phyloP scores from a whole-genome alignment of 371 early-diverging fungal genomes.

The Mucor lusitanicus region DNA sequence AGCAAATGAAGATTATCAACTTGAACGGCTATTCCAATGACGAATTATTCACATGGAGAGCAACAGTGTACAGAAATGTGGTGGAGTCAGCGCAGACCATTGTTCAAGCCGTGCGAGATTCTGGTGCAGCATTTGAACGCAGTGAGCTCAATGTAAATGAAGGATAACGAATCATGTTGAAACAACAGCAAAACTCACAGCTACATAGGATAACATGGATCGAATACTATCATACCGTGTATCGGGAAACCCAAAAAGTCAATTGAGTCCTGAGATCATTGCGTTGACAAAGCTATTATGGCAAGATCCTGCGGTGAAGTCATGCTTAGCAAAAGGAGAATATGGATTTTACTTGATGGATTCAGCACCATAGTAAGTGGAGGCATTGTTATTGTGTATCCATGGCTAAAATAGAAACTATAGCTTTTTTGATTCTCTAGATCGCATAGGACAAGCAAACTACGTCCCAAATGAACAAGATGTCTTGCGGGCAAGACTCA shows the following conservation, averaged over 20 bases:
- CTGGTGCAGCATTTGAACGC: constrained; percentile 3
- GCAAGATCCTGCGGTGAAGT: constrained; percentile 65
- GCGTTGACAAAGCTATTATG: constrained; percentile 68
- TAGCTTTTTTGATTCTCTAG: constrained; percentile 62
- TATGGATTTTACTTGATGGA: constrained; percentile 82
- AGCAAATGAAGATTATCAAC: constrained; percentile 95
- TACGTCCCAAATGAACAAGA: constrained; percentile 70
- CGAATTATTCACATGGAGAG: constrained; percentile 76
- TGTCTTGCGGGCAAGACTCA: constrained; percentile 80
- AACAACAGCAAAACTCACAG: neutral
- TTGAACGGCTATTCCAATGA: constrained; percentile 82
- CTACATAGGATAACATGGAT: constrained; percentile 13
- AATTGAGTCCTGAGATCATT: constrained; percentile 51
- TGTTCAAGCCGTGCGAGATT: constrained; percentile 56
- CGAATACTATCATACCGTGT: constrained; percentile 21
- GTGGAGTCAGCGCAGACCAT: constrained; percentile 73
- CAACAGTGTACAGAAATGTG: constrained; percentile 80
- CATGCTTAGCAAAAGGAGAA: constrained; percentile 54
- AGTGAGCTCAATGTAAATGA: constrained; percentile 12
- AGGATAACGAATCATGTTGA: neutral
- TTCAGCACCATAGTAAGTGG: constrained; percentile 63
- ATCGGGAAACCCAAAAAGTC: constrained; percentile 33
- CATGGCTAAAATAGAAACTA: neutral
- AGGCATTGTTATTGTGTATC: neutral
- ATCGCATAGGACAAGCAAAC: constrained; percentile 58